Evolutionary conservation across 176 grass and related monocot species (phyloP).

Genomic region (Eleusine indica): DNA sequence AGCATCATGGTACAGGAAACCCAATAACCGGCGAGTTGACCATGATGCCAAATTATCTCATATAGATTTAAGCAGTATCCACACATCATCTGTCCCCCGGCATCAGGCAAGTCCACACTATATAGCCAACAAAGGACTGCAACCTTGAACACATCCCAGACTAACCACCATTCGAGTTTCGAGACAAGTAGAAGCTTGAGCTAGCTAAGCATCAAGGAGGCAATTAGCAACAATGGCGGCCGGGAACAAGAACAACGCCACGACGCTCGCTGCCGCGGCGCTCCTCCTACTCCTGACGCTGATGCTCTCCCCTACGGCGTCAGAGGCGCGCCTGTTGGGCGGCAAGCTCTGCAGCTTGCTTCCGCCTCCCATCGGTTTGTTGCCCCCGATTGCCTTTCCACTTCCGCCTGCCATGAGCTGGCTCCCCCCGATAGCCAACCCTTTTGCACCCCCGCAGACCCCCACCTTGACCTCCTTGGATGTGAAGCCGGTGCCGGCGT

Average conservation of each 20-base stretch:
- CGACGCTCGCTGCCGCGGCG: not conserved
- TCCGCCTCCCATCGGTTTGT: not conserved
- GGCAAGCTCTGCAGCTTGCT: no score
- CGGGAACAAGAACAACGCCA: not conserved
- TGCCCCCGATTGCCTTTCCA: not conserved
- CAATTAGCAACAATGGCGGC: not conserved
- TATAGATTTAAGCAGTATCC: not conserved
- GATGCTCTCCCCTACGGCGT: not conserved
- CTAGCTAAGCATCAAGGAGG: not conserved
- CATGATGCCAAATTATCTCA: not conserved
- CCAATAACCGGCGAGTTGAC: no score
- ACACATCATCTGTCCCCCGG: not conserved
- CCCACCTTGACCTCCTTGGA: no score
- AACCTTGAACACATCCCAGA: not conserved
- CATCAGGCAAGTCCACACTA: not conserved
- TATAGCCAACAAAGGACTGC: not conserved
- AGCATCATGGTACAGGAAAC: no score
- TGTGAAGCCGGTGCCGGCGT: no score
- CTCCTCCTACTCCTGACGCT: not conserved
- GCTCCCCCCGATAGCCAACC: no score
- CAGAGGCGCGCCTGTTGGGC: not conserved
- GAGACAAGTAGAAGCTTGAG: not conserved
- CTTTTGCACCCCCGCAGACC: not conserved
- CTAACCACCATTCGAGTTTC: not conserved
- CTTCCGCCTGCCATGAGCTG: no score